phyloP scores from a whole-genome alignment of 106 monocot genomes.

The Platanthera guangdongensis region DNA sequence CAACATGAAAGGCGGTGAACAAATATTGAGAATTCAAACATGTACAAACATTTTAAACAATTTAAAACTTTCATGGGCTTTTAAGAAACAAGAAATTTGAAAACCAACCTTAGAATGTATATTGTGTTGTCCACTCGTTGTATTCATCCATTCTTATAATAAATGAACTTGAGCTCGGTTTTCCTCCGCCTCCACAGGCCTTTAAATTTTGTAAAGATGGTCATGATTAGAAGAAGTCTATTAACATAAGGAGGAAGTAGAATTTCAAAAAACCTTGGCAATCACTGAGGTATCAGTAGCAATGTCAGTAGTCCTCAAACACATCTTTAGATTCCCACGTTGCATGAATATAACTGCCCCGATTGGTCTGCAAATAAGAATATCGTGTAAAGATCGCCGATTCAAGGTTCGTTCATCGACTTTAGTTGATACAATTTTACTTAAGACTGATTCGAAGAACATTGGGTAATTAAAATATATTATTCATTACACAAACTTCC shows the following conservation, averaged over 20 bases:
- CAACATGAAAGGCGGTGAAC: too few species aligned
- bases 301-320: slow-evolving; percentile 51
- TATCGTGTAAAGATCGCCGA: not conserved
- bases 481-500: too few species aligned
- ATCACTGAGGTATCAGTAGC: slow-evolving; percentile 48
- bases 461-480: too few species aligned
- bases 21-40: too few species aligned
- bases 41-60: too few species aligned
- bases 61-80: too few species aligned
- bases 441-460: too few species aligned
- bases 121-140: slow-evolving; percentile 45
- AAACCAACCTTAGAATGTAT: slow-evolving; percentile 5
- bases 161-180: slow-evolving; percentile 63
- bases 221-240: not conserved
- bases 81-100: too few species aligned
- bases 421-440: too few species aligned
- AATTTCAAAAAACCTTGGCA: slow-evolving; percentile 50
- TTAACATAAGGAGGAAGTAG: not conserved
- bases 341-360: slow-evolving; percentile 87
- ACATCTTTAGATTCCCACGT: slow-evolving; percentile 59
- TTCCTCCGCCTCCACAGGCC: slow-evolving; percentile 85
- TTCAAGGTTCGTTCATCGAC: not conserved
- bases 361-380: slow-evolving; percentile 41
- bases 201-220: slow-evolving; percentile 6
- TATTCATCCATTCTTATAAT: slow-evolving; percentile 85